Evolutionary conservation across 1,284 basidiomycete species (phyloP), one percentile per base, ranked within the genome.

Genomic region (Trichosporon sp.): DNA sequence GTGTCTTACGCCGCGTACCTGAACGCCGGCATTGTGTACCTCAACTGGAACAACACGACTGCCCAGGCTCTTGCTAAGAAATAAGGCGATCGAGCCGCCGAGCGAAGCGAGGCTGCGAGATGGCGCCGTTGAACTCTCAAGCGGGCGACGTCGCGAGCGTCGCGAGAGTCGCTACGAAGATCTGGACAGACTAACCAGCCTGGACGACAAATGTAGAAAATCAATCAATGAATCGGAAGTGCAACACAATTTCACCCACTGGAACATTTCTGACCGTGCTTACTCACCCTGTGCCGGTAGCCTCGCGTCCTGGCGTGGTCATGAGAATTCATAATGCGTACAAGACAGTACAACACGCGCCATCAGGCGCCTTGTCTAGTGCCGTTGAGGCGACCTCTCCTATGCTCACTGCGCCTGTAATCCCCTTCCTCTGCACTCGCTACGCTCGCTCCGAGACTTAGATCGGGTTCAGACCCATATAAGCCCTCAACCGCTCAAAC

Each of bases 1-100:
- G 77, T 83, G 65, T 77, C 76, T 11, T 84, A 84, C 67, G 81
- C 82, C 71, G 89, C 90, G 5, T 92, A 92, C 83, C 85, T 92
- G 68, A 91, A 91, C 80, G 90, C 85, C 21, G 89, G 89, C 4
- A 80, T 77, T 64, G 74, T 82, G 35, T 81, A 66, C 66, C 61
- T 46, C 38, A 72, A 72, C 71, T 67, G 59, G 69, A 67, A 67
- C 66, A 61, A 61, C 56, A 61, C 56, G 2, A 61, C 56, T 16
- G 56, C 56, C 4, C 12, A 61, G 56, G 14, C 56, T 6, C 56
- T 61, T 10, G 10, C 31, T 6, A 61, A 35, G 56, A 32, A 61
- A 12, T 51, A 61, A 61, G 26, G 56, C 56, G 31, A 21, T 8
- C n/a, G 54, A 7, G 40, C 40, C 5, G 48, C 48, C n/a, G 48